Evolutionary conservation across 2,329 filamentous ascomycete species (phyloP).

Genomic region (Cladosporium cucumerinum): DNA sequence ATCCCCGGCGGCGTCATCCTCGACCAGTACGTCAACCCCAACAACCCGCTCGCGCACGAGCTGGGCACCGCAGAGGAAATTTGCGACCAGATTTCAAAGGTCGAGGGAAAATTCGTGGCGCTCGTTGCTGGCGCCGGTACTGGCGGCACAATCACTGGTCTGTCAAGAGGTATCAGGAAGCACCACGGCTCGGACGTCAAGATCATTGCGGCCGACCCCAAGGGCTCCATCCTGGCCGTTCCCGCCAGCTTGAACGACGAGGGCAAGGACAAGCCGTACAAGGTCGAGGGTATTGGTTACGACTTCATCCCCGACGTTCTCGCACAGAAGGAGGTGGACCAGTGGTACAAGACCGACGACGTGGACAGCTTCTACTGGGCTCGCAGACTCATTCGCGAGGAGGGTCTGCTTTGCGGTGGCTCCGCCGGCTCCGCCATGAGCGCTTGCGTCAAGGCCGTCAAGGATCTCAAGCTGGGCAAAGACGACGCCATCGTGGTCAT

Average conservation of each 20-base stretch:
- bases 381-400: conserved; percentile 86
- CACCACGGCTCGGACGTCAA: conserved; percentile 76
- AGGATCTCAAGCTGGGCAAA: conserved; percentile 72
- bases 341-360: conserved; percentile 98
- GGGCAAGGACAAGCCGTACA: conserved; percentile 80
- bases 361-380: conserved; percentile 85
- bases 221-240: conserved; percentile 84
- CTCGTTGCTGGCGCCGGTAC: conserved; percentile 91
- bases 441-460: conserved; percentile 71
- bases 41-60: conserved; percentile 94
- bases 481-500: conserved; percentile 88
- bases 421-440: conserved; percentile 90
- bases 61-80: conserved; percentile 93
- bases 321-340: conserved; percentile 73
- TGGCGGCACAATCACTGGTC: conserved; percentile 88
- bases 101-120: conserved; percentile 68
- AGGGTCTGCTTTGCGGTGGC: conserved; percentile 88
- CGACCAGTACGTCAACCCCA: conserved; percentile 87
- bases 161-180: conserved; percentile 80
- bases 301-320: conserved; percentile 97
- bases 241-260: conserved; percentile 77
- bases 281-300: conserved; percentile 98
- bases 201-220: conserved; percentile 86
- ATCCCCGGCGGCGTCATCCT: conserved; percentile 95
- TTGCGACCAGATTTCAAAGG: conserved; percentile 73